A percentile compares a stretch with the other conserved stretches of the same genome.
These are phyloP conservation scores for Ogataea naganishii DNA, from an alignment of 805 yeast species.

Conservation along the genomic window DNA sequence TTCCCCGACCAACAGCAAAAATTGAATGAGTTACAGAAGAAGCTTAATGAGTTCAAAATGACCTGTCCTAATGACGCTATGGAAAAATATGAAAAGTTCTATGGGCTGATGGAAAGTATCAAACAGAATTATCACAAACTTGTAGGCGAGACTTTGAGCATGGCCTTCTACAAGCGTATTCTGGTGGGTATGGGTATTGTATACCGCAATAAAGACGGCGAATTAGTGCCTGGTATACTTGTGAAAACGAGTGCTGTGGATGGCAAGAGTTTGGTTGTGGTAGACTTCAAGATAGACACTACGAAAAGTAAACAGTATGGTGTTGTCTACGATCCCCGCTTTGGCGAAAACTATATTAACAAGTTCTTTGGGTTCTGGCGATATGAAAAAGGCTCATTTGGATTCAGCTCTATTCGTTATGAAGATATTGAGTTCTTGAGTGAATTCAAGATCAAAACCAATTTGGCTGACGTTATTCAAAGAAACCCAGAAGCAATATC, in stretches of 20 bases:
- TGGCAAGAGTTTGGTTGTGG: constrained; percentile 27
- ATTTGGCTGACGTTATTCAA: constrained; percentile 26
- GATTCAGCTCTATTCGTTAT: constrained; percentile 29
- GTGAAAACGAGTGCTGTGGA: constrained; percentile 31
- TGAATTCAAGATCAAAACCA: constrained; percentile 25
- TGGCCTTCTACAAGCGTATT: constrained; percentile 38
- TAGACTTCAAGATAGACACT: too few species aligned
- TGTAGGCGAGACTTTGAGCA: constrained; percentile 36
- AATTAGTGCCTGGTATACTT: constrained; percentile 44
- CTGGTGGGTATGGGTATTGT: constrained; percentile 49
- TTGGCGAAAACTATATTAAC: constrained; percentile 22
- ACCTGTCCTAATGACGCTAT: constrained; percentile 26
- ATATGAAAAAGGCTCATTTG: constrained; percentile 6
- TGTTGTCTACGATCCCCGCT: constrained; percentile 2
- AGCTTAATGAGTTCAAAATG: constrained; percentile 21
- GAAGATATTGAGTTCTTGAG: constrained; percentile 36
- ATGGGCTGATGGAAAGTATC: constrained; percentile 36
- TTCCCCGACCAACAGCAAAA: constrained; percentile 76
- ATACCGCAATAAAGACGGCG: constrained; percentile 39
- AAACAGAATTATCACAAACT: constrained; percentile 35
- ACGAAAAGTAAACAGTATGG: not conserved
- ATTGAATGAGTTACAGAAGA: constrained; percentile 31
- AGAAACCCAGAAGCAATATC: constrained; percentile 27
- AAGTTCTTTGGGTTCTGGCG: constrained; percentile 28
- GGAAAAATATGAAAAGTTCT: constrained; percentile 35